Base-by-base conservation (phyloP, 176 grass and related monocot species). In the Aegilops tauschii region DNA sequence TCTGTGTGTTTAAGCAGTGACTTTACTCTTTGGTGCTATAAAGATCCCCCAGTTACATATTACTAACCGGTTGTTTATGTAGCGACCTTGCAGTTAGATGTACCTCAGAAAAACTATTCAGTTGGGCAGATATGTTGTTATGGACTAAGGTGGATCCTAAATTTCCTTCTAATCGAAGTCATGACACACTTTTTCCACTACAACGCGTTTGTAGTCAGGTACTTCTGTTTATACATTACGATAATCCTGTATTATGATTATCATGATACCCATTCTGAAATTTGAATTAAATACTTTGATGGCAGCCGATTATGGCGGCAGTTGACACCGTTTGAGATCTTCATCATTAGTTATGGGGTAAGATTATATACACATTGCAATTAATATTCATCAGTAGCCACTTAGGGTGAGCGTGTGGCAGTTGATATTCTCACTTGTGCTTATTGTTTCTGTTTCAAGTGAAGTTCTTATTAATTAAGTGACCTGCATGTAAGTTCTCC, bases 311-410 rank as follows among this genome's bases (percentile, higher is more conserved):
- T 92, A 64, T 96, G 96, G 96, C 82, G 81, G 82, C 90, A 95
- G 32, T 91, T 98, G 77, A 84, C 92, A 9, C 90, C 93, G 0
- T 92, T 98, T 83, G 92, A 96, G 86, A 88, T 98, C 74, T 95
- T 98, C 76, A 94, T 98, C 83, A 90, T 98, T 79, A 94, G 92
- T 82, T 98, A 98, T 76, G 93, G 96, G 86, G 92, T 98, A 94
- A 92, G 88, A 91, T 84, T 80, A n/a, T 63, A 16, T 75, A 34
- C 20, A 61, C 71, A 80, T 9, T 42, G 28, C 61, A 56, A 14
- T 18, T 77, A 17, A 54, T 76, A 50, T 75, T 75, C 44, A 75
- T 75, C 42, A 50, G 42, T 75, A 75, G 40, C 8, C 18, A 28
- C 23, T 81, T 81, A 66, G 12, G 37, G 20, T 70, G 81, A 56